phyloP scores from a whole-genome alignment of 2,329 filamentous ascomycete genomes.

The Neurospora sp. region DNA sequence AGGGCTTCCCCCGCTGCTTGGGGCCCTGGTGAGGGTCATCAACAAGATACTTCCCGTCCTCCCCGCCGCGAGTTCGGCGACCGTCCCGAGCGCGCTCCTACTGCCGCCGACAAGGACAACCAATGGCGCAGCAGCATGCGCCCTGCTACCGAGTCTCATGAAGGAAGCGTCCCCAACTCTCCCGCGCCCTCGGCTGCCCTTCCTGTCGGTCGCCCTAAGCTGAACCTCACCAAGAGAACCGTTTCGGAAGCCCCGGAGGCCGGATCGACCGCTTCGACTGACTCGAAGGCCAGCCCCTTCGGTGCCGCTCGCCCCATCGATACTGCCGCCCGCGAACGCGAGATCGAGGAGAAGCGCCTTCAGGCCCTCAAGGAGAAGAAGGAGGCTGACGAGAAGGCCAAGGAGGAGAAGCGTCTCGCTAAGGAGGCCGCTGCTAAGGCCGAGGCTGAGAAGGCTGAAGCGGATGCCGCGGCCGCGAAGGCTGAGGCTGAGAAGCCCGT shows the following conservation, averaged over 20 bases:
- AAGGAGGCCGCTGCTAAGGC: slow-evolving; percentile 50
- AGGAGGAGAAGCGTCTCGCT: slow-evolving; percentile 60
- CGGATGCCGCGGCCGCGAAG: slow-evolving; percentile 66
- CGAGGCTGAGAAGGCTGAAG: slow-evolving; percentile 23
- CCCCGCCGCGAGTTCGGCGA: slow-evolving; percentile 70
- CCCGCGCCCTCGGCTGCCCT: slow-evolving; percentile 43
- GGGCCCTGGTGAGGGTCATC: slow-evolving; percentile 54
- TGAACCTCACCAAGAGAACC: slow-evolving; percentile 87
- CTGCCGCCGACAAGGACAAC: slow-evolving; percentile 84
- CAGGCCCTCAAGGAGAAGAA: slow-evolving; percentile 70
- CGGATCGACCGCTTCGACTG: slow-evolving; percentile 25
- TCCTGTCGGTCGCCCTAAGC: slow-evolving; percentile 58
- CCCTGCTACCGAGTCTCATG: slow-evolving; percentile 62
- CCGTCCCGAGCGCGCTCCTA: slow-evolving; percentile 56
- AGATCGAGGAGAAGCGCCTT: slow-evolving; percentile 81
- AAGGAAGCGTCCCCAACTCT: slow-evolving; percentile 68
- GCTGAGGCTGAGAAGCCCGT: slow-evolving; percentile 18
- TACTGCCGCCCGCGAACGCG: slow-evolving; percentile 77
- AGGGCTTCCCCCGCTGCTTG: slow-evolving; percentile 62
- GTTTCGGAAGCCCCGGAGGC: slow-evolving; percentile 58
- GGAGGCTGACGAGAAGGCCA: slow-evolving; percentile 77
- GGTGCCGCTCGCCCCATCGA: slow-evolving; percentile 91
- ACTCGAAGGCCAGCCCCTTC: slow-evolving; percentile 85
- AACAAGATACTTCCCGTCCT: slow-evolving; percentile 50
- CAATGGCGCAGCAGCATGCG: slow-evolving; percentile 90